Base-by-base conservation (phyloP, 2,329 filamentous ascomycete species). In the Fusarium setosum region DNA sequence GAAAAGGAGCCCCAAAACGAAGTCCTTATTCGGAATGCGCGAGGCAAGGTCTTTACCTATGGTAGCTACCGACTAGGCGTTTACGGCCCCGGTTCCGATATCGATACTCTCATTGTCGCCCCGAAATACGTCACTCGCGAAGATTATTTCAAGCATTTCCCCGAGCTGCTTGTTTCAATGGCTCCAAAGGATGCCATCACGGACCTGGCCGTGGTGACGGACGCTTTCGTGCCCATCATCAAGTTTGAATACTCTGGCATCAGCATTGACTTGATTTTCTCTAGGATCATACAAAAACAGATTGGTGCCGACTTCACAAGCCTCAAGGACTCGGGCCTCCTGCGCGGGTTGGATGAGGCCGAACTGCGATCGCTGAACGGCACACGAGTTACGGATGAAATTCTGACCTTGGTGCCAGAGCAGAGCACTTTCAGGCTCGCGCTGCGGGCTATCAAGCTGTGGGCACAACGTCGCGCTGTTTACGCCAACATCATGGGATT, bases 401-500 rank as follows among this genome's bases (percentile, higher is more conserved):
- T 99, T 48, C 81, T 99, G 38, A 87, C 90, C 44, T 84, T 97
- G 9, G 94, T 99, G 3, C 96, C 96, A 1, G 93, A 98, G 75
- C 87, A 91, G 71, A 93, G 92, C 70, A 93, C 94, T 5, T 99
- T 99, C 79, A 91, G 93, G 63, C 88, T 94, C 64, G 96, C 96
- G 10, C 79, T 98, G 62, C 89, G 96, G 49, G 94, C 94, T 13
- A 92, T 99, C 81, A 99, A 99, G 80, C 85, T 99, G 8, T 99
- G 96, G 96, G 94, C 96, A 10, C 93, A 97, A 74, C 89, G 90
- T 50, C 92, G 95, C 62, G 96, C 92, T 21, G 93, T 98, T 45
- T 98, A 98, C 75, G 93, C 93, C 66, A 97, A 97, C 73, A 94
- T 98, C 65, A 94, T 97, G 78, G 96, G 96, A 23, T 99, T 96